These are phyloP conservation scores for Microbotryum scabiosae DNA, from an alignment of 1,284 basidiomycete genomes.

Conservation along the genomic window DNA sequence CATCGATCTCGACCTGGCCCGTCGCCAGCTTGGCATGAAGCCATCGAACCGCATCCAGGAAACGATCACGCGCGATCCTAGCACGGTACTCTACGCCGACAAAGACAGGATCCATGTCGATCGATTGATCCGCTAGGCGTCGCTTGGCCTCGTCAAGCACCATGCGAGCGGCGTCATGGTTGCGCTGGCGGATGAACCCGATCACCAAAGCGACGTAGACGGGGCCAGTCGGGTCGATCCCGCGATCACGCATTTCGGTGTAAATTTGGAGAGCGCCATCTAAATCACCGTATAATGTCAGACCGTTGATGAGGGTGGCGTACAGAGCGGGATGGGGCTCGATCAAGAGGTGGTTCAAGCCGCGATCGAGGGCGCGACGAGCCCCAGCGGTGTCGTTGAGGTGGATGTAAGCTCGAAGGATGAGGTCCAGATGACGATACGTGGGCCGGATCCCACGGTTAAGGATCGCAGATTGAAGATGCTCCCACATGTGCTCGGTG, in stretches of 20 bases:
- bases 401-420: conserved; percentile 29
- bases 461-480: conserved; percentile 28
- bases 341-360: conserved; percentile 18
- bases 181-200: conserved; percentile 3
- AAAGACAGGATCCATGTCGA: too few relatives aligned
- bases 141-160: conserved; percentile 12
- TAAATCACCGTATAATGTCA: conserved; percentile 8
- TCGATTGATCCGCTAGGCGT: too few relatives aligned
- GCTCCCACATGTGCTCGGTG: conserved; percentile 28
- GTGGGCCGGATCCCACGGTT: conserved; percentile 27
- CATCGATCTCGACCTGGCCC: too few relatives aligned
- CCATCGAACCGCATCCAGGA: too few relatives aligned
- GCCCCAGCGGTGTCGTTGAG: conserved; percentile 29
- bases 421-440: conserved; percentile 22
- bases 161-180: conserved; percentile 8
- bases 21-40: too few relatives aligned
- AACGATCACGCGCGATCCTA: too few relatives aligned
- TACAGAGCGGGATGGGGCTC: conserved; percentile 26
- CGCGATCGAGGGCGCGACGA: conserved; percentile 17
- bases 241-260: conserved; percentile 12
- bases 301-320: conserved; percentile 26
- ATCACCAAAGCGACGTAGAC: conserved; percentile 26
- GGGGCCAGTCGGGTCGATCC: conserved; percentile 24
- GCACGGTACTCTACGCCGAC: too few relatives aligned
- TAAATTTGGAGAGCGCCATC: conserved; percentile 5